Base-by-base conservation (phyloP, 345 rosid genomes). In the Eucalyptus marginata region DNA sequence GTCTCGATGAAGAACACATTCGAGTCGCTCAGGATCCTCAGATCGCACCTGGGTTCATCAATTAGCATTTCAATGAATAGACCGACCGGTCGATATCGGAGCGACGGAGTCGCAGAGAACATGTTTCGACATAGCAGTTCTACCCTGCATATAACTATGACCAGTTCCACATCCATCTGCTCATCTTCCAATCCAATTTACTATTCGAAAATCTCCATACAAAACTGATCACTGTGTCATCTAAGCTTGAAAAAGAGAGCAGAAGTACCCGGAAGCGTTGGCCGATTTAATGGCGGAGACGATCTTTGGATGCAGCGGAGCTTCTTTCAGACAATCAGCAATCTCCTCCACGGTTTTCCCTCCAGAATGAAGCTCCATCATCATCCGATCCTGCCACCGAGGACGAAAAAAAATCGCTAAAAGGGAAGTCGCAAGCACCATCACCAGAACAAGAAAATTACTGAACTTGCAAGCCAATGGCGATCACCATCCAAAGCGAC, bases 1-100 rank as follows among this genome's bases (percentile, higher is more conserved):
- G 96, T 95, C 88, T 96, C 98, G 47, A 96, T 95, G 94, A 94
- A 96, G 92, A 97, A 96, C 94, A 89, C n/a, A 87, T 97, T 96
- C 1, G 98, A 97, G 87, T 96, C 98, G 31, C 98, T 96, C 17
- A 96, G 93, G 58, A 97, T 94, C 93, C 96, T 95, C 92, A 97
- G 90, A 62, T 97, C 98, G 87, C 97, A 96, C 93, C 99, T 97
- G 91, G 31, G 43, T 76, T 76, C 83, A 76, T 36, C 47, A 12
- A 12, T 20, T 40, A 40, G 83, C 47, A 20, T 40, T 2, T 76
- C 83, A 20, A 6, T 1, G 5, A 20, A 76, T 36, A 36, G 83
- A 76, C 83, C 24, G 10, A 40, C 83, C 5, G 15, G 47, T 76
- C 27, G 5, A 33, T 36, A 17, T 18, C 13, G 43, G 22, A 68